These are phyloP conservation scores for Vitis labrusca DNA, from an alignment of 164 flowering plant genomes.

Conservation along the genomic window DNA sequence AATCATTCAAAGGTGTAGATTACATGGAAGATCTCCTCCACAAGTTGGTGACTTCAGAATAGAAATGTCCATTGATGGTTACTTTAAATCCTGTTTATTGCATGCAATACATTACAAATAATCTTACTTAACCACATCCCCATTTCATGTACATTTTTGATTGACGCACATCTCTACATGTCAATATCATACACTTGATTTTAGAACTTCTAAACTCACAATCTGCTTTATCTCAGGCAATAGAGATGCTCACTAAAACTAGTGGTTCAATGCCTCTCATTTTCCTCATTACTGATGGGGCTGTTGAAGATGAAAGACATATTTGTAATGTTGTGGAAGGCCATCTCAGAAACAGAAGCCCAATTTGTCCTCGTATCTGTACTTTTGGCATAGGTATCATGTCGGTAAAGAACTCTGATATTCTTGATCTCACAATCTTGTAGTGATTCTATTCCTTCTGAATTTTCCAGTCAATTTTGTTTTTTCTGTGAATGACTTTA, in stretches of 20 bases:
- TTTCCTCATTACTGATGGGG: conserved; percentile 88
- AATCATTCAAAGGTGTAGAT: no score
- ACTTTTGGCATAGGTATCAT: conserved; percentile 80
- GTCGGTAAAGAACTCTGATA: background rate
- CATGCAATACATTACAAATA: background rate
- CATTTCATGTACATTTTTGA: background rate
- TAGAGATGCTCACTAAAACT: conserved; percentile 52
- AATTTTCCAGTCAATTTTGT: background rate
- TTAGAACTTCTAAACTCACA: background rate
- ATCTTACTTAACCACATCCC: background rate
- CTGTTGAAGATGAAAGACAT: conserved; percentile 83
- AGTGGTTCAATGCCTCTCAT: conserved; percentile 55
- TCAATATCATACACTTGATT: background rate
- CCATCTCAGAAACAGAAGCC: conserved; percentile 27
- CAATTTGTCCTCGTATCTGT: conserved; percentile 55
- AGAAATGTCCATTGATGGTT: background rate
- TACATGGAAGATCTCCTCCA: no score
- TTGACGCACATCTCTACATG: background rate
- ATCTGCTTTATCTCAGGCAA: conserved; percentile 50
- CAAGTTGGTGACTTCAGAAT: no score
- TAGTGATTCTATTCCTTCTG: background rate
- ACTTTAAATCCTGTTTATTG: background rate
- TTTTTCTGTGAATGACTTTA: background rate
- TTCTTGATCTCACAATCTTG: background rate
- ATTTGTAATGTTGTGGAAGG: conserved; percentile 60